Conservation (phyloP, 2,329 filamentous ascomycete species). For the Leptodontidium sp. region DNA sequence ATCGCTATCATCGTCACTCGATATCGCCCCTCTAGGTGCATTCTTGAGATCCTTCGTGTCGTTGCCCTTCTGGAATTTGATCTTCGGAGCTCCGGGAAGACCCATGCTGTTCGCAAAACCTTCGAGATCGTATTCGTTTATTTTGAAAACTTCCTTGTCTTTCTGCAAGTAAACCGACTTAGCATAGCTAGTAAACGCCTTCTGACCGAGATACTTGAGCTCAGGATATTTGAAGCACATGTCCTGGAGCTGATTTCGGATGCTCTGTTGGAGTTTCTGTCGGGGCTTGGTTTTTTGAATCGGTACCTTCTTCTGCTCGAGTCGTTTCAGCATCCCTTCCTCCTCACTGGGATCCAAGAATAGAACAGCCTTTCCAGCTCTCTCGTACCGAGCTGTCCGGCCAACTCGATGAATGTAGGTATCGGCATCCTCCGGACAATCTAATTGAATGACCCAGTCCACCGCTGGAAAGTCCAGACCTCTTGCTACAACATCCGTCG, state of each 20-base stretch:
- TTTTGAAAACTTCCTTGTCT: constrained; percentile 89
- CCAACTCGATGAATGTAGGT: constrained; percentile 98
- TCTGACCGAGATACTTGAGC: constrained; percentile 93
- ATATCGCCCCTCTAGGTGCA: constrained; percentile 74
- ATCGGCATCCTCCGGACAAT: constrained; percentile 94
- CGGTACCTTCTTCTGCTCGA: constrained; percentile 90
- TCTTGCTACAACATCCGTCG: constrained; percentile 93
- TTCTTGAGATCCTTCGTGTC: constrained; percentile 90
- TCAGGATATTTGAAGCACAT: constrained; percentile 97
- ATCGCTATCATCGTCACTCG: constrained; percentile 66
- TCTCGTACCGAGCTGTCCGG: constrained; percentile 91
- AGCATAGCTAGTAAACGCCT: constrained; percentile 91
- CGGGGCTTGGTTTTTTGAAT: constrained; percentile 87
- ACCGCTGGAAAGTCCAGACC: constrained; percentile 96
- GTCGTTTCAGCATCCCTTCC: constrained; percentile 83
- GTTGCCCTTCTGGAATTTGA: constrained; percentile 91
- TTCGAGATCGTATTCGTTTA: constrained; percentile 84
- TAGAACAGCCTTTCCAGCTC: constrained; percentile 84
- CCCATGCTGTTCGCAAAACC: constrained; percentile 86
- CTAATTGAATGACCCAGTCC: constrained; percentile 98
- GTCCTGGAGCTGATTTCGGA: constrained; percentile 86
- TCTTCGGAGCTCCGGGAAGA: constrained; percentile 88
- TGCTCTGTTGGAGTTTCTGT: constrained; percentile 86
- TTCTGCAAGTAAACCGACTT: constrained; percentile 87
- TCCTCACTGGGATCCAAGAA: constrained; percentile 95